Evolutionary conservation across 179 eudicot species (phyloP), one percentile per base, ranked within the genome.

Genomic region (Silene vulgaris): DNA sequence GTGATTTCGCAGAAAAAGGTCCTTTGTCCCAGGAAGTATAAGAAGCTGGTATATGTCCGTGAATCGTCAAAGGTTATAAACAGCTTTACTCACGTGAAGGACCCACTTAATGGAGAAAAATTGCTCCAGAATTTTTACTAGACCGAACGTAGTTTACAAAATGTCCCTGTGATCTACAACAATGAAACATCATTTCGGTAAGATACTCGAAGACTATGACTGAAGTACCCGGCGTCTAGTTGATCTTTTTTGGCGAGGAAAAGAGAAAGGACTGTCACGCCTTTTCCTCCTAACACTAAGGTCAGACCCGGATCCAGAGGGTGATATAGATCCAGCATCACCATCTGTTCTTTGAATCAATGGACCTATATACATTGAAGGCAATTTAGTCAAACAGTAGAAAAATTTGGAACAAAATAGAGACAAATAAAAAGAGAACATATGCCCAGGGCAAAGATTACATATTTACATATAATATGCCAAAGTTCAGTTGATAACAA

Each of bases 201-300:
- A 3, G n/a, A 54, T 17, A 61, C 68, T 65, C 3, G 30, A 40
- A 40, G 79, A 69, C 7, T 75, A 50, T 66, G 43, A 59, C 17
- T 17, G 37, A 35, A 21, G 60, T 23, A 29, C 3, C 26, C 79
- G 81, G 30, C 65, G 79, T 71, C 79, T 74, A 50, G 30, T n/a
- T 65, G 88, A 78, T 65, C 88, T 81, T 75, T 68, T 77, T 52
- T 75, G 81, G 72, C 88, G 86, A 81, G 88, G 84, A 79, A 80
- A 83, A 19, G 84, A 76, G 77, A 83, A 83, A 69, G 82, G 86
- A 72, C 78, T 84, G 16, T 65, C 81, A 20, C 69, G 52, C 75
- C 80, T 85, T 75, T 74, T 85, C 74, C 69, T 75, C 74, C 67
- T 65, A 35, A 2, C 59, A 74, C 50, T 54, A 59, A 8, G 45